phyloP scores from a whole-genome alignment of 2,329 filamentous ascomycete species.

The Pyrenochaeta sp. region DNA sequence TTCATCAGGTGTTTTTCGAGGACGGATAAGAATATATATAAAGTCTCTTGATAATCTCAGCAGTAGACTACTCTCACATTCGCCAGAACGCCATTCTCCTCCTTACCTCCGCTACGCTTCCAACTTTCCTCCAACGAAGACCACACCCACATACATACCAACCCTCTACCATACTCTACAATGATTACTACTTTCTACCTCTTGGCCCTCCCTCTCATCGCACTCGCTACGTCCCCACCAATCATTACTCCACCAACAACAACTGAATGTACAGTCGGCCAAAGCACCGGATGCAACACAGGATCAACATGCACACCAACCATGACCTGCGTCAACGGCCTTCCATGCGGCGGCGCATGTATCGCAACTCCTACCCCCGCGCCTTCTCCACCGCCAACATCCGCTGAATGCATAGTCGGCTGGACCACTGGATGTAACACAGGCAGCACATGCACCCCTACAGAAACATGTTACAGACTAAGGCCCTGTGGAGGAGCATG shows the following conservation, averaged over 20 bases:
- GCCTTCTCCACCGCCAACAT: too few relatives aligned
- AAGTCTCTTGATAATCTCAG: background rate
- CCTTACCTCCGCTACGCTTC: background rate
- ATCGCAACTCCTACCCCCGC: too few relatives aligned
- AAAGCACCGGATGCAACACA: background rate
- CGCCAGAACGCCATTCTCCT: background rate
- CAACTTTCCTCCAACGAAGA: background rate
- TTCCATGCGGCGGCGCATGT: too few relatives aligned
- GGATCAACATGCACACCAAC: background rate
- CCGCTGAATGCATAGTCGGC: too few relatives aligned
- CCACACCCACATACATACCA: too few relatives aligned
- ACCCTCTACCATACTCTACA: background rate
- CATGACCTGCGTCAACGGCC: background rate
- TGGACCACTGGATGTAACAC: too few relatives aligned
- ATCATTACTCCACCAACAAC: background rate
- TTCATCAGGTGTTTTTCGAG: background rate
- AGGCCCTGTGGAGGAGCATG: background rate
- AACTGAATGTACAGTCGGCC: background rate
- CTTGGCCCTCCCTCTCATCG: background rate
- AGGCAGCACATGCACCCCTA: too few relatives aligned
- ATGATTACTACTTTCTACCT: background rate
- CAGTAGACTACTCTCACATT: too few relatives aligned
- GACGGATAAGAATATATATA: background rate
- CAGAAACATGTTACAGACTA: too few relatives aligned
- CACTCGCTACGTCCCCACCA: background rate